Conservation (phyloP, 169 alveolate species). For the Plasmodium adleri region DNA sequence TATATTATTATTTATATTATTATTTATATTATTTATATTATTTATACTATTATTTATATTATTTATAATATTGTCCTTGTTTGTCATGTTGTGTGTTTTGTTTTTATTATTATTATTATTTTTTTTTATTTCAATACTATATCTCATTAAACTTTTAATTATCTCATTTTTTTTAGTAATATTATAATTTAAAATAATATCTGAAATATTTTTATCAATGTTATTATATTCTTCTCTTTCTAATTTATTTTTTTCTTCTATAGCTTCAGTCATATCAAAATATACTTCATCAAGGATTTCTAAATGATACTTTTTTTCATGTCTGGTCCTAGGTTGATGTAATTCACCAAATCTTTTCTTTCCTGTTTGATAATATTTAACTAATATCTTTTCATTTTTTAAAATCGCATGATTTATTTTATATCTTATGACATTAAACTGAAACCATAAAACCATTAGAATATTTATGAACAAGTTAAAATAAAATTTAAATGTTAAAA, state of each 20-base stretch:
- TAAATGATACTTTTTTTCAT: conserved; percentile 53
- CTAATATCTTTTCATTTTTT: conserved; percentile 13
- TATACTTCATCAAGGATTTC: conserved; percentile 60
- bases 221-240: conserved; percentile 63
- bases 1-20: background rate
- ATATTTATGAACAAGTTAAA: too few relatives aligned
- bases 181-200: conserved; percentile 44
- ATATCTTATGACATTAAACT: background rate
- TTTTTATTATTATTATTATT: background rate
- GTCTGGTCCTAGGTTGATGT: conserved; percentile 46
- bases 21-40: background rate
- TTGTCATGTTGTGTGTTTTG: background rate
- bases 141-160: conserved; percentile 45
- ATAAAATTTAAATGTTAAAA: too few relatives aligned
- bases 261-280: conserved; percentile 73
- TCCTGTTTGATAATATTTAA: conserved; percentile 17
- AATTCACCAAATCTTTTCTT: conserved; percentile 59
- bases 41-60: background rate
- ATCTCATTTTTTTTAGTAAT: conserved; percentile 46
- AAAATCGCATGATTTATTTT: background rate
- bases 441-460: too few relatives aligned
- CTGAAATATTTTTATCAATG: conserved; percentile 38
- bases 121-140: conserved; percentile 41
- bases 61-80: background rate
- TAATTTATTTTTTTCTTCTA: conserved; percentile 47